Evolutionary conservation across 129 eudicot species (phyloP).

Genomic region (Rutidosis leptorrhynchoides): DNA sequence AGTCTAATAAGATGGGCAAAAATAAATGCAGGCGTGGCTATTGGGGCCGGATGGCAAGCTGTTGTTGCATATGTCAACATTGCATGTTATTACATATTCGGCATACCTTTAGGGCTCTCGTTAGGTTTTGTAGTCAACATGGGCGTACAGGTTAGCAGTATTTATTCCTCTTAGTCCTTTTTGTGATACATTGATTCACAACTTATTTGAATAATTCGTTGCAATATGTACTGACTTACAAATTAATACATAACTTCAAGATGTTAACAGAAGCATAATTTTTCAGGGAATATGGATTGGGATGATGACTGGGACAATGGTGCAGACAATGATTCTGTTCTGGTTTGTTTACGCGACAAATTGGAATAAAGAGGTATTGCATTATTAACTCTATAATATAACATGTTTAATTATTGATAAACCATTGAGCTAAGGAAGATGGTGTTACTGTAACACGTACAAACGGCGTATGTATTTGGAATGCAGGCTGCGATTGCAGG

Average conservation of each 20-base stretch:
- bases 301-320: slow-evolving; percentile 3
- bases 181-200: neutral
- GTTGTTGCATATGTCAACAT: neutral
- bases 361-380: slow-evolving; percentile 8
- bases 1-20: neutral
- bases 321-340: neutral
- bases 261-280: neutral
- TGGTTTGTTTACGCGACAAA: slow-evolving; percentile 5
- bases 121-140: slow-evolving; percentile 1
- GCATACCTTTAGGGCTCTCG: neutral
- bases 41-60: slow-evolving; percentile 7
- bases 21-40: neutral
- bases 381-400: no score
- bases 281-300: slow-evolving; percentile 11
- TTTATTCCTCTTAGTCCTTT: neutral
- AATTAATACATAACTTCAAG: neutral
- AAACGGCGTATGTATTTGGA: neutral
- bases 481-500: slow-evolving; percentile 6
- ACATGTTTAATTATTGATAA: no score
- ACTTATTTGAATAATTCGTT: no score
- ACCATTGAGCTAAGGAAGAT: neutral
- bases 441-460: neutral
- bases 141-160: neutral
- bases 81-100: slow-evolving; percentile 2
- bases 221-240: no score